Percentiles rank a stretch among this genome's conserved stretches.
Evolutionary conservation across 2,329 filamentous ascomycete genomes (phyloP).

Genomic region (Cordyceps sp.): DNA sequence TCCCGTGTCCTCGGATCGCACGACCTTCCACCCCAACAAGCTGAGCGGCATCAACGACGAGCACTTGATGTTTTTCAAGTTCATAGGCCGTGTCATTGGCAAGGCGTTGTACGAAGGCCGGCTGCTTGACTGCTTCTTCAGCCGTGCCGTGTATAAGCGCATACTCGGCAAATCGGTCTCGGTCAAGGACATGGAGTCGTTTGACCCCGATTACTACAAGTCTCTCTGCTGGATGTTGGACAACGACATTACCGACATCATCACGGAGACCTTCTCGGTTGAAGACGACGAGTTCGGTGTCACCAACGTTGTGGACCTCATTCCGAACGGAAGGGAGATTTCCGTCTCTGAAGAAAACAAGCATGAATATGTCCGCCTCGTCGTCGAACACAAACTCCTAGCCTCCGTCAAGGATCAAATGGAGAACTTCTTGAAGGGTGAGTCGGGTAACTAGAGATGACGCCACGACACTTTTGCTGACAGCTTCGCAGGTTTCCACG

Average conservation of each 20-base stretch:
- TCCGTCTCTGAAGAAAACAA: constrained; percentile 96
- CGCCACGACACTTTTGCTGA: too few species aligned
- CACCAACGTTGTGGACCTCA: constrained; percentile 70
- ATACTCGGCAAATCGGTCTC: constrained; percentile 91
- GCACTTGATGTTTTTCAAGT: constrained; percentile 97
- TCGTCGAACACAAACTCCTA: constrained; percentile 86
- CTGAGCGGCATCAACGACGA: constrained; percentile 88
- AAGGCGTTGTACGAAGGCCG: constrained; percentile 95
- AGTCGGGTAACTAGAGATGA: too few species aligned
- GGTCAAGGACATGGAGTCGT: constrained; percentile 98
- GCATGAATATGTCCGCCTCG: constrained; percentile 86
- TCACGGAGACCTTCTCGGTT: constrained; percentile 88
- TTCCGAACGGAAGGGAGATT: constrained; percentile 77
- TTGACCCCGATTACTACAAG: constrained; percentile 98
- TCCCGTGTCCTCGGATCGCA: constrained; percentile 90
- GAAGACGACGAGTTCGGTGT: constrained; percentile 91
- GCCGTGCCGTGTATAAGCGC: constrained; percentile 93
- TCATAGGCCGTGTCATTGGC: constrained; percentile 94
- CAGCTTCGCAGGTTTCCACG: constrained; percentile 60
- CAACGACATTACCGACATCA: constrained; percentile 96
- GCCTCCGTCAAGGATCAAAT: constrained; percentile 90
- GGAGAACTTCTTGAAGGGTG: constrained; percentile 76
- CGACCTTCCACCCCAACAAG: constrained; percentile 96
- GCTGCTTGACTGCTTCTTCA: constrained; percentile 96
- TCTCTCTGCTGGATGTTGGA: constrained; percentile 96